Evolutionary conservation across 2,329 filamentous ascomycete genomes (phyloP).

Genomic region (Penicillium freii): DNA sequence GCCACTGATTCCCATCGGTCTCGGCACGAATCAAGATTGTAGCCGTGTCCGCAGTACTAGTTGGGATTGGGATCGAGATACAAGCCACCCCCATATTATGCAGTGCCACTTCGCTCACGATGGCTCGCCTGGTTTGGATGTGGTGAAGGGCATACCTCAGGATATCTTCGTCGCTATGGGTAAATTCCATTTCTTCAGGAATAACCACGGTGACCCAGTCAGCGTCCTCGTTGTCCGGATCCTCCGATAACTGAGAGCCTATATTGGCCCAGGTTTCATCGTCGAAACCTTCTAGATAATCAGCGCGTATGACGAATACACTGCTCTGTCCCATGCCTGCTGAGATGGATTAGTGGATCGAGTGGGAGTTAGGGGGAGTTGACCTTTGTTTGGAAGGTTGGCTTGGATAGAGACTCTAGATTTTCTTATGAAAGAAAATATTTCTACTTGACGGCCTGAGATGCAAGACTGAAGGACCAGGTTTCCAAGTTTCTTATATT

Average conservation of each 20-base stretch:
- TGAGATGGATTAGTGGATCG: background rate
- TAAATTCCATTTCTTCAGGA: background rate
- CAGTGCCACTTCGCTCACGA: background rate
- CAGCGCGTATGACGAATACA: background rate
- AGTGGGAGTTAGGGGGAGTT: background rate
- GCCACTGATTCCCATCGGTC: background rate
- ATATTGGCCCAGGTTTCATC: background rate
- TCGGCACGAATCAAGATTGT: background rate
- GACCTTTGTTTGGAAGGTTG: background rate
- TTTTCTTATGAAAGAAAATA: background rate
- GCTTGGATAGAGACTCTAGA: background rate
- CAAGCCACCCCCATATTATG: background rate
- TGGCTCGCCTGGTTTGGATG: background rate
- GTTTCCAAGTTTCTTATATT: background rate
- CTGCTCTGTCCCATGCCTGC: background rate
- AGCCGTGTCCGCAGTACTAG: background rate
- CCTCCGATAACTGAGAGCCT: background rate
- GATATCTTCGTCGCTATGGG: conserved; percentile 1
- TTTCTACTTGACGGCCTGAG: background rate
- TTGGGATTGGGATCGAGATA: background rate
- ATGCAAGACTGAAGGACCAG: no score
- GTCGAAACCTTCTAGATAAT: background rate
- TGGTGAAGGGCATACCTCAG: background rate
- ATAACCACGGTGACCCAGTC: background rate
- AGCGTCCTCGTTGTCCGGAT: background rate